Evolutionary conservation across 129 eudicot species (phyloP).

Genomic region (Lactuca saligna): DNA sequence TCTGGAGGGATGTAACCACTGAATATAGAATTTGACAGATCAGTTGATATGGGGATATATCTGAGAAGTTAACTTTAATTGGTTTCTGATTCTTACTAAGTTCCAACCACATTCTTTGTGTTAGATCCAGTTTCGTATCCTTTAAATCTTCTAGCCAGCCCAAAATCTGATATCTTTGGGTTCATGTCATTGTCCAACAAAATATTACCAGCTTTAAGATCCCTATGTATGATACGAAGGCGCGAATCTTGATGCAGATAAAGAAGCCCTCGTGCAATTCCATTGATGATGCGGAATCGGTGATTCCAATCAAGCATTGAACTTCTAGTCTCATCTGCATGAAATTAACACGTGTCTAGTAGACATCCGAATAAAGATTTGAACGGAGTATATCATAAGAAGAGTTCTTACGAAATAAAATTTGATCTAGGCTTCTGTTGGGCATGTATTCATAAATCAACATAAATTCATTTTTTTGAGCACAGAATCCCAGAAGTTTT

Average conservation of each 20-base stretch:
- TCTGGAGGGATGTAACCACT: conserved; percentile 13
- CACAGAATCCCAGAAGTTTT: not conserved
- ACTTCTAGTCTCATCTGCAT: conserved; percentile 4
- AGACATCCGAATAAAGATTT: not conserved
- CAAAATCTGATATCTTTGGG: conserved; percentile 43
- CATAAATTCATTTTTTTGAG: not conserved
- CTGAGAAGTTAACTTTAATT: no score
- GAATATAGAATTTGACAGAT: not conserved
- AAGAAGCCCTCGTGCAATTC: conserved; percentile 39
- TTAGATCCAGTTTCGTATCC: conserved; percentile 27
- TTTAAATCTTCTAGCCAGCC: conserved; percentile 36
- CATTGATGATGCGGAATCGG: conserved; percentile 10
- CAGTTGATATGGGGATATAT: no score
- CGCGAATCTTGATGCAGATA: conserved; percentile 40
- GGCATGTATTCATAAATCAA: not conserved
- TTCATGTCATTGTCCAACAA: conserved; percentile 28
- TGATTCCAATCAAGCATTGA: conserved; percentile 11
- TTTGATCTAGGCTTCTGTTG: not conserved
- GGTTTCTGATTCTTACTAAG: conserved; percentile 20
- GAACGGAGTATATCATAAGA: not conserved
- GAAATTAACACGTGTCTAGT: not conserved
- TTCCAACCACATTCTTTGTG: conserved; percentile 35
- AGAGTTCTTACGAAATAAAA: not conserved
- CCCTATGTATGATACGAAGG: conserved; percentile 31
- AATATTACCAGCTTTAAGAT: conserved; percentile 37